Base-by-base conservation (phyloP, 129 eudicot species). In the Apium graveolens region DNA sequence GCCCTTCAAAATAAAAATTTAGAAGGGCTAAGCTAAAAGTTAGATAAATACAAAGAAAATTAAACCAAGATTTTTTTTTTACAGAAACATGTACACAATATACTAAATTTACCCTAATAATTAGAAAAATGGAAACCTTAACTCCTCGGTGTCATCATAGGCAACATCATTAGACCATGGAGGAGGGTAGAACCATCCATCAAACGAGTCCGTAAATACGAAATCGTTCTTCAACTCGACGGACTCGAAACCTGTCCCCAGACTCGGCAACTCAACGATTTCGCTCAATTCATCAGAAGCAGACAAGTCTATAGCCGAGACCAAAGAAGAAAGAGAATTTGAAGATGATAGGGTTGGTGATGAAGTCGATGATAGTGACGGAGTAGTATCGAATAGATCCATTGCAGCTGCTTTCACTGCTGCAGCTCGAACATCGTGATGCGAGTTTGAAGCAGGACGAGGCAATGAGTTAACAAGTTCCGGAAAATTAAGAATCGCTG, bases 391-490 rank as follows among this genome's bases (percentile, higher is more conserved):
- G 57, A 91, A 83, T 31, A 66, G 75, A 8, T 89, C 96, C 98
- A 94, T 94, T 3, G 96, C 92, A 0, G 98, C 97, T 0, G 98
- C 98, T 78, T 94, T 90, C 0, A 96, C 87, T 3, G 97, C 98
- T 0, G 98, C 98, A 0, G 90, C 96, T 74, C 88, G 98, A 0
- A 94, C 87, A 42, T 94, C 98, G 5, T 90, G 84, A 0, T 96
- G 98, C 17, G 91, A 85, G 34, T 80, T 82, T 0, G 98, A 89
- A 3, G 42, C 87, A 0, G 98, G 97, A 18, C 93, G 81, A 20
- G 98, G 98, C 20, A 94, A 80, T 1, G 76, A 75, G 6, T 83
- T 83, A 2, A 88, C 86, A 0, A 94, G 92, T 75, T 94, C 86
- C 0, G 98, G 98, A 71, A 94, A 94, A 13, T 94, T 94, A 55